phyloP scores from a whole-genome alignment of 345 rosid genomes.

The Limnanthes douglasii region DNA sequence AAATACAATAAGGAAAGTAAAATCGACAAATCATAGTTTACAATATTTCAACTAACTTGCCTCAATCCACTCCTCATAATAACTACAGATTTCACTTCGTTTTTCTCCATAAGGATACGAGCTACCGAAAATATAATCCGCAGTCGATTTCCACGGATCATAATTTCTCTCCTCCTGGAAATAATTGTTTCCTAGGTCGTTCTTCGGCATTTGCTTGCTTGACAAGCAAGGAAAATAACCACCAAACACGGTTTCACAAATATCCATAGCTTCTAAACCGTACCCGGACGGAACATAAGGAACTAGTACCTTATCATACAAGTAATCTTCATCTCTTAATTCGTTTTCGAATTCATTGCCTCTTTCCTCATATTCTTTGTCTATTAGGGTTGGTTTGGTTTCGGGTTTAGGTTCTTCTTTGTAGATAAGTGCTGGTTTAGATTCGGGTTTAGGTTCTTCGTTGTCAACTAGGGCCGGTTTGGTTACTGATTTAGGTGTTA shows the following conservation, averaged over 20 bases:
- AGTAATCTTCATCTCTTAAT: constrained; percentile 3
- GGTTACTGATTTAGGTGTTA: constrained; percentile 9
- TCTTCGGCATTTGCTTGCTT: constrained; percentile 10
- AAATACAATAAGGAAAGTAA: no score
- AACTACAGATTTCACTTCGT: no score
- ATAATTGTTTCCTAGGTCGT: constrained; percentile 6
- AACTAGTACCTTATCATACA: constrained; percentile 14
- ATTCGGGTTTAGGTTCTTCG: constrained; percentile 5
- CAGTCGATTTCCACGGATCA: constrained; percentile 37
- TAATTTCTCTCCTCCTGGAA: constrained; percentile 12
- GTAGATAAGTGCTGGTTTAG: no score
- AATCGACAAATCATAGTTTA: no score
- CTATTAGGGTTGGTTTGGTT: no score
- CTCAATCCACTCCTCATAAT: no score
- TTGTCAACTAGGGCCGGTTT: background rate
- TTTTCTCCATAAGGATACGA: constrained; percentile 44
- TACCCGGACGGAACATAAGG: constrained; percentile 49
- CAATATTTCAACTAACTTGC: no score
- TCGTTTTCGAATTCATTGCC: background rate
- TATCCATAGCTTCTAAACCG: constrained; percentile 66
- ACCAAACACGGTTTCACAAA: constrained; percentile 62
- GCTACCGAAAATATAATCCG: constrained; percentile 64
- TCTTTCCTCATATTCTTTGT: no score
- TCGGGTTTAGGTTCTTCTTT: constrained; percentile 3
- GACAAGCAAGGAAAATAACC: constrained; percentile 70